Evolutionary conservation across 257 asterid species (phyloP), one percentile per base, ranked within the genome.

Genomic region (Salvia miltiorrhiza): DNA sequence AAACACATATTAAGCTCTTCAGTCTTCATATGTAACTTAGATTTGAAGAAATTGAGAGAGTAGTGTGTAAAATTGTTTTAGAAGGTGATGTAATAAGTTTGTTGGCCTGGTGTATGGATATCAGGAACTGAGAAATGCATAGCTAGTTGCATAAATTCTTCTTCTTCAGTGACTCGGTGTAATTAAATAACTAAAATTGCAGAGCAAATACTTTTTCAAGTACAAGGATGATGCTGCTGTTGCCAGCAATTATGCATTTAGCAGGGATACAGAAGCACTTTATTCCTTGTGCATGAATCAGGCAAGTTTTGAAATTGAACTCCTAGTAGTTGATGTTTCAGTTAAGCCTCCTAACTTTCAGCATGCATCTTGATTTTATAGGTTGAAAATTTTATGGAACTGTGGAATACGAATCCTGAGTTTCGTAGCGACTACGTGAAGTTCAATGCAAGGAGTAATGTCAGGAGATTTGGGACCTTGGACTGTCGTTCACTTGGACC

Each of bases 401-500:
- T 89, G 37, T 90, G 97, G 99, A 89, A 88, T 75, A 77, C 76
- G 9, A 73, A 82, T 21, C 79, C 58, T 2, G 95, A 85, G 67
- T 94, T 94, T 75, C 89, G 96, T 14, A 67, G 78, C 58, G 96
- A 91, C 20, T 94, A 94, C 57, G 68, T 75, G 66, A 78, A 74
- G 71, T 82, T 75, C 80, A 94, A 91, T 66, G 67, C 67, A 70
- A 81, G 87, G 79, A 91, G 97, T 71, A 88, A 90, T 2, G 41
- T 85, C 50, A 69, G 89, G 85, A 87, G 96, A 87, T 78, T 94
- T 12, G 97, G 97, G 56, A 89, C 97, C 41, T 78, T 86, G 72
- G 99, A 94, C 67, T 95, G 97, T 67, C 95, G 97, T 60, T 67
- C 90, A 45, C 97, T 91, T 50, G 95, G 93, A 56, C 95, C 97